A percentile compares a stretch with the other conserved stretches of the same genome.
Conservation (phyloP, 2,329 filamentous ascomycete species). For the Penicillium sp. region DNA sequence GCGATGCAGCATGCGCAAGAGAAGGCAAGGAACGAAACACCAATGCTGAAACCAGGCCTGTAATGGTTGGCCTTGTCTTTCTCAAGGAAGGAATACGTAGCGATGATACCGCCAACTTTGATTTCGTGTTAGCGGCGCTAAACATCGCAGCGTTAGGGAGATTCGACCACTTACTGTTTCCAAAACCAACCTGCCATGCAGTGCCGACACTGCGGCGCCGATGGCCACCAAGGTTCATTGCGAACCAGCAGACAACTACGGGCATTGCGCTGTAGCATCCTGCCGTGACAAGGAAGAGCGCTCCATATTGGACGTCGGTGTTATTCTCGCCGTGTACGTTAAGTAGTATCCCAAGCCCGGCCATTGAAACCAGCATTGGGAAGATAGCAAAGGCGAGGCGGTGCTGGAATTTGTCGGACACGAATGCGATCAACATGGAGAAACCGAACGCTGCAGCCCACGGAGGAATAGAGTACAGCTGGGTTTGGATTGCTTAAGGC, state of each 20-base stretch:
- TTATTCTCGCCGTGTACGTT: slow-evolving; percentile 66
- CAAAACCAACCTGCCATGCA: slow-evolving; percentile 79
- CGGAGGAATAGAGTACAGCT: slow-evolving; percentile 58
- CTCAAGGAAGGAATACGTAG: slow-evolving; percentile 70
- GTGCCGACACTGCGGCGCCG: slow-evolving; percentile 71
- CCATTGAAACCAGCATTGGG: slow-evolving; percentile 70
- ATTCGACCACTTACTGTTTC: slow-evolving; percentile 56
- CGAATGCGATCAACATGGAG: slow-evolving; percentile 73
- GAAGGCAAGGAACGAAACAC: slow-evolving; percentile 73
- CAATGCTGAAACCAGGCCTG: slow-evolving; percentile 76
- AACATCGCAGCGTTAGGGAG: not conserved
- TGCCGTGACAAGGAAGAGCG: slow-evolving; percentile 80
- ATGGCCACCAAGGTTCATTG: slow-evolving; percentile 78
- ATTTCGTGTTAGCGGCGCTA: slow-evolving; percentile 14
- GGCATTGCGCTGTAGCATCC: slow-evolving; percentile 89
- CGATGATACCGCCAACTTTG: slow-evolving; percentile 73
- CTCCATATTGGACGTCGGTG: slow-evolving; percentile 71
- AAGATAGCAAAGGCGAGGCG: slow-evolving; percentile 75
- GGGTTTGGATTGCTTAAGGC: slow-evolving; percentile 52
- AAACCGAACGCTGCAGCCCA: slow-evolving; percentile 79
- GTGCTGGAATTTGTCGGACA: slow-evolving; percentile 74
- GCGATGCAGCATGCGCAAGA: slow-evolving; percentile 58
- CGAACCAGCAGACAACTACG: slow-evolving; percentile 81
- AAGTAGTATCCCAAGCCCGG: slow-evolving; percentile 77
- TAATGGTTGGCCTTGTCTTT: slow-evolving; percentile 70